Percentiles rank a stretch among this genome's conserved stretches.
Conservation (phyloP, 2,329 filamentous ascomycete species). For the Fusarium metavorans region DNA sequence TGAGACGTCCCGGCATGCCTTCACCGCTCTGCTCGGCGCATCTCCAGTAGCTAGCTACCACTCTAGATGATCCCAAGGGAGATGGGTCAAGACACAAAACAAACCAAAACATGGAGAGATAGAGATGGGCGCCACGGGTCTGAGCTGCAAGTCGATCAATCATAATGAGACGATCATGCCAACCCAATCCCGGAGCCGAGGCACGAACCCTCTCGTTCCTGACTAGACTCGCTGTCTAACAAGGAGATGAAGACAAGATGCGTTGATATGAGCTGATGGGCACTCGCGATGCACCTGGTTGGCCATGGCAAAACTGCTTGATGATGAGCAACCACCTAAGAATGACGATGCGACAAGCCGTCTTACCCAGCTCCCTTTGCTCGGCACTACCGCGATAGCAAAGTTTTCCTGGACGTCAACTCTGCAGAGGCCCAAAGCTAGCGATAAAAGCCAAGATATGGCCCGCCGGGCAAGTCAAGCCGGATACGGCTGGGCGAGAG, state of each 20-base stretch:
- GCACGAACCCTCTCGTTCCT: conserved; percentile 29
- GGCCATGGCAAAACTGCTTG: conserved; percentile 14
- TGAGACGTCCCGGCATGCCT: neutral
- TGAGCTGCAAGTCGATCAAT: conserved; percentile 29
- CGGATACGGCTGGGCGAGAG: conserved; percentile 24
- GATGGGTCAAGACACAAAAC: conserved; percentile 5
- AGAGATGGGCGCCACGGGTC: conserved; percentile 32
- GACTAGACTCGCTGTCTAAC: conserved; percentile 32
- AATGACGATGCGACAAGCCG: conserved; percentile 40
- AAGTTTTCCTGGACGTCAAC: conserved; percentile 15
- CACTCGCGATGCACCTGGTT: conserved; percentile 16
- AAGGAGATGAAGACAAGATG: conserved; percentile 18
- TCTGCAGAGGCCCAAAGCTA: conserved; percentile 4
- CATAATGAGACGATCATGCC: conserved; percentile 25
- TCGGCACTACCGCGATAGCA: conserved; percentile 19
- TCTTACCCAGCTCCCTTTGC: conserved; percentile 20
- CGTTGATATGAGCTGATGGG: conserved; percentile 13
- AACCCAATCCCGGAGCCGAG: conserved; percentile 31
- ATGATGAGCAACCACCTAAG: conserved; percentile 43
- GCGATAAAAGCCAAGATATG: conserved; percentile 23
- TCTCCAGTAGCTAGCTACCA: neutral
- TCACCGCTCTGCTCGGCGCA: conserved; percentile 10
- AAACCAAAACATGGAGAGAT: conserved; percentile 13
- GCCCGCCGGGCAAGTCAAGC: conserved; percentile 5
- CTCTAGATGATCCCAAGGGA: conserved; percentile 24